A percentile compares a stretch with the other conserved stretches of the same genome.
phyloP scores from a whole-genome alignment of 257 asterid genomes.

The Solanum chaucha region DNA sequence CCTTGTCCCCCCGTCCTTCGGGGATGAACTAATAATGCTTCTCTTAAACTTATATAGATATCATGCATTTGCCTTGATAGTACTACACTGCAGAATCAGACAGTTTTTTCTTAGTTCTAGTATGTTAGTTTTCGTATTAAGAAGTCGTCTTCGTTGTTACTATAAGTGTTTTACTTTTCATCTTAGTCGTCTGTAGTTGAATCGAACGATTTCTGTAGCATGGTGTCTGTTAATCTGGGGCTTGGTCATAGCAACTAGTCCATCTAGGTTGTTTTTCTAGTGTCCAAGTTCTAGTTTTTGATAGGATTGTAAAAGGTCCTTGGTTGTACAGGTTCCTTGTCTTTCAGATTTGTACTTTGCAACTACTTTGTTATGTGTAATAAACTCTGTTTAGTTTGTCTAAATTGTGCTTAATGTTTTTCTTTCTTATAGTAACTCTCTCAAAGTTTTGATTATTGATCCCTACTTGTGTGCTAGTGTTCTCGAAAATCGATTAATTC shows the following conservation, averaged over 20 bases:
- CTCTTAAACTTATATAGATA: neutral
- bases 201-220: slow-evolving; percentile 1
- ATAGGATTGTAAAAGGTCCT: slow-evolving; percentile 28
- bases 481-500: neutral
- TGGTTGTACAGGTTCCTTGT: slow-evolving; percentile 13
- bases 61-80: neutral
- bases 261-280: slow-evolving; percentile 7
- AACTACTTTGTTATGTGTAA: slow-evolving; percentile 8
- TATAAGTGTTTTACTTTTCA: neutral
- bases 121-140: neutral
- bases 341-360: slow-evolving; percentile 22
- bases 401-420: neutral
- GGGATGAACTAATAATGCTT: neutral
- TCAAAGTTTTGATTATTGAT: neutral
- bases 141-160: neutral
- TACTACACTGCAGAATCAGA: neutral
- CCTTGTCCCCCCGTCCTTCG: neutral
- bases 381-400: neutral
- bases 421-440: neutral
- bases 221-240: slow-evolving; percentile 23
- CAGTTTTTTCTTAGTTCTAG: neutral
- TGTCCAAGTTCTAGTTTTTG: slow-evolving; percentile 32
- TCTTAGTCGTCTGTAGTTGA: neutral
- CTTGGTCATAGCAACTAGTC: slow-evolving; percentile 32
- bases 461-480: neutral